Evolutionary conservation across 176 grass and related monocot genomes (phyloP), one percentile per base, ranked within the genome.

Genomic region (Musa schizocarpa): DNA sequence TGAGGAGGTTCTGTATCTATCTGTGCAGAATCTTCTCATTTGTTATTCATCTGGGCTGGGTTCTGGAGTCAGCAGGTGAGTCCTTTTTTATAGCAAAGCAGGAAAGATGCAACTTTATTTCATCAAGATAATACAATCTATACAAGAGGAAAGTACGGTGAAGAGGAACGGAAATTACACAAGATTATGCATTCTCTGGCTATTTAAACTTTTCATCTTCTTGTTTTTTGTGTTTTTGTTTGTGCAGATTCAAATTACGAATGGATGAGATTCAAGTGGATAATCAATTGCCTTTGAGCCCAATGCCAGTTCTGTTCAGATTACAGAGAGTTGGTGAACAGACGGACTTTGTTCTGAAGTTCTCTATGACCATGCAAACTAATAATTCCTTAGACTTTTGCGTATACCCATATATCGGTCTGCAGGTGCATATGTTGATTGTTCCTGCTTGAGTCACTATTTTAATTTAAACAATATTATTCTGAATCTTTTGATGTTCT

Each of bases 21-120:
- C 94, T 50, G 84, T 98, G 65, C 94, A 98, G 78, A 92, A 93
- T 73, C 66, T 93, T n/a, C 72, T 91, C 74, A 80, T 98, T 74
- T 85, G 84, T 66, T 98, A 98, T 77, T 98, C 90, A 8, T 98
- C 94, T 84, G 94, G 94, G 62, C 75, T 98, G 82, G 94, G 94
- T 49, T 98, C 94, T 76, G 94, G 87, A 83, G 81, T 98, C 57
- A 93, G 87, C 78, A 87, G 94, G 94, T 93, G 86, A 77, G 25
- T 78, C 74, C 24, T 54, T 9, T 78, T 59, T 48, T 26, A 65
- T 26, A 23, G 63, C 63, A 26, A 24, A 65, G 21, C 11, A 26
- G 17, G 7, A 65, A 27, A 23, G 22, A 21, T 63, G 13, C 66
- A n/a, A 50, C 17, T 19, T 70, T 9, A 10, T 50, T 50, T 50